Base-by-base conservation (phyloP, 805 yeast species). In the Vanderwaltozyma tropicalis region DNA sequence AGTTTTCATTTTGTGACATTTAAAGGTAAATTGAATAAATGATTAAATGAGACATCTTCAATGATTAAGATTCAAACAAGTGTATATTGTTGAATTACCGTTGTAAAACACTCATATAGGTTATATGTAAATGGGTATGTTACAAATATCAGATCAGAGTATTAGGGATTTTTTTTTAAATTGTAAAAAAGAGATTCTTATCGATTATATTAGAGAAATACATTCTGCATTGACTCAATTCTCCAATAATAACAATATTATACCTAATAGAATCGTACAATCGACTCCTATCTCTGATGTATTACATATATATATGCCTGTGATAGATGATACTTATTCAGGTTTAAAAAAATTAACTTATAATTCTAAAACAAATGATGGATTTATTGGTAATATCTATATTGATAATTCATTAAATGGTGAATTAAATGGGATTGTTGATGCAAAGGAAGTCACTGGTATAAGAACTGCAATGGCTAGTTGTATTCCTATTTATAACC, bases 381-480 rank as follows among this genome's bases (percentile, higher is more conserved):
- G 85, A 0, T 76, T 78, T 47, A 72, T 68, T 21, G 86, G 85
- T 1, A 61, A 71, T 5, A 69, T 78, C 2, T 52, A 70, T 20
- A 62, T 78, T 10, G 44, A 77, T 19, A 71, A 76, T 44, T 69
- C 71, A 32, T 43, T 49, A 6, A 68, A 68, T 19, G 86, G 85
- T 2, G 61, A 60, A 21, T 52, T 75, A 7, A 34, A 55, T 9
- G 84, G 80, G 3, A 59, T 77, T 3, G 50, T 78, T 27, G 76
- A 75, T 47, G 84, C 80, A 2, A 63, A 64, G 37, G 66, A 76
- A 1, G 53, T 77, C 28, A 78, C 85, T 2, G 85, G 80, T 0
- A 76, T 78, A 44, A 64, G 85, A 50, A 78, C 86, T 3, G 83
- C 83, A 0, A 59, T 78, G 39, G 72, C 76, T 20, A 68, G 75